Base-by-base conservation (phyloP, 257 asterid genomes). In the Anisodus tanguticus region DNA sequence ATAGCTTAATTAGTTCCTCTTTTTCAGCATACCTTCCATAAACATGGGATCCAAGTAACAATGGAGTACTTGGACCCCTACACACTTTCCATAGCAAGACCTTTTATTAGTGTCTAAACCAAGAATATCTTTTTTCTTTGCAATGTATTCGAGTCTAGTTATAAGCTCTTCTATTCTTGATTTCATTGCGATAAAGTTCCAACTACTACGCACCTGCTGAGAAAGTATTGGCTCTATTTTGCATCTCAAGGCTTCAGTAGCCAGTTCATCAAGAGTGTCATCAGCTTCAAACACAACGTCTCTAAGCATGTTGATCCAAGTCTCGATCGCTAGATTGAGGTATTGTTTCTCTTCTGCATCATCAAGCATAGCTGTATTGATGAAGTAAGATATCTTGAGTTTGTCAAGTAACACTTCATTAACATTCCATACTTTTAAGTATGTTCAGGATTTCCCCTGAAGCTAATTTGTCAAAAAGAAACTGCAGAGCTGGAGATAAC, bases 331-430 rank as follows among this genome's bases (percentile, higher is more conserved):
- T n/a, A 91, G 89, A 78, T 85, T 83, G 41, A 87, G 74, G 76
- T 90, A 88, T 35, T 90, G 92, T 86, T 88, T 90, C 83, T 86
- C 89, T 81, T 90, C 93, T 55, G 93, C 93, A 88, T 90, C 93
- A 80, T 88, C 91, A 64, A 90, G 85, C 83, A 88, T 83, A 51
- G 91, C 89, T 37, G 87, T 89, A 82, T 88, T 88, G 35, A 90
- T 86, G 85, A 90, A 85, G 67, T 90, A 90, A 78, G 91, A 88
- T 77, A 90, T 88, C 88, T 87, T 90, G 63, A 90, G 89, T 87
- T 90, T 88, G 84, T 88, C 91, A 81, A 90, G 86, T 45, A 87
- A 87, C 43, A 86, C 81, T 54, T 81, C 89, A 64, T 83, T 76
- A 54, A 90, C 83, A 54, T 90, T 86, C 79, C 85, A 88, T 80